Base-by-base conservation (phyloP, 805 yeast species). In the Metschnikowia similis region DNA sequence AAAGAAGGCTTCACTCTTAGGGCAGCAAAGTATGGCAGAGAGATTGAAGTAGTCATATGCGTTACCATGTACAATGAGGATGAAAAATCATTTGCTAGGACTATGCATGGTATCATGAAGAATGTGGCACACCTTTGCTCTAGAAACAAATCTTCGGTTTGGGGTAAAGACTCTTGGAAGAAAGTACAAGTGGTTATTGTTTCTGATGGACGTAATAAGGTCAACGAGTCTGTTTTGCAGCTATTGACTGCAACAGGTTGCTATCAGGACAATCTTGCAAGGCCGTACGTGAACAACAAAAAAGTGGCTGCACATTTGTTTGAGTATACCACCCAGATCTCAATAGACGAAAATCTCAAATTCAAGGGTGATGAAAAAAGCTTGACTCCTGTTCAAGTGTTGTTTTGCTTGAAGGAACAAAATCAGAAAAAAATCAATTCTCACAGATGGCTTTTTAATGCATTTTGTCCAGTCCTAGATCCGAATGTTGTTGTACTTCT, bases 101-200 rank as follows among this genome's bases (percentile, higher is more conserved):
- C 99, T 0, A 76, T 94, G 79, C 96, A 95, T 66, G 88, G 96
- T 0, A 92, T 94, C 13, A 89, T 92, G 88, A 87, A 83, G 60
- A 94, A 95, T 67, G 81, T 94, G 51, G 88, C 96, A 2, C 94
- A 90, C 62, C 74, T 94, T 47, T 82, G 96, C 64, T 81, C 85
- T 13, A 82, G 99, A 66, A 77, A 79, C 48, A 86, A 83, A 65
- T 87, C 96, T 36, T 75, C 86, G 45, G 85, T 87, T 14, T 94
- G 99, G 99, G 98, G 99, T 4, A 83, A 84, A 57, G 95, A 91
- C 52, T 87, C 96, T 27, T 94, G 99, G 99, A 90, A 94, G 64
- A 94, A 92, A 68, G 85, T 94, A 17, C 97, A 92, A 48, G 97
- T 94, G 11, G 75, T 88, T 49, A 85, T 94, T 59, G 87, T 94